Evolutionary conservation across 345 rosid genomes (phyloP).

Genomic region (Eutrema japonicum): DNA sequence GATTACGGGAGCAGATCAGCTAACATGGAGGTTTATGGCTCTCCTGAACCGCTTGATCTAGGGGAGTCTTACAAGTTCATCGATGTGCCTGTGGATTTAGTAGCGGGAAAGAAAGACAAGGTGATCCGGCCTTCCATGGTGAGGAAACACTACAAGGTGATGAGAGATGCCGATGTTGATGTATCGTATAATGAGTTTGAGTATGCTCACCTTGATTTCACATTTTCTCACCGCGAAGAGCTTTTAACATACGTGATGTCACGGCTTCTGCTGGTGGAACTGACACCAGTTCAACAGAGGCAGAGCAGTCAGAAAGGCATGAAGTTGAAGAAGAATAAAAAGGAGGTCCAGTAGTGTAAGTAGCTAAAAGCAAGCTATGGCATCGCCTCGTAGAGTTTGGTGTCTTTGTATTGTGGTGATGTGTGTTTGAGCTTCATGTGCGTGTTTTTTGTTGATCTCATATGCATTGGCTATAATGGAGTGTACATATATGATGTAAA

Average conservation of each 20-base stretch:
- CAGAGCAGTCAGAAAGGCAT: constrained; percentile 46
- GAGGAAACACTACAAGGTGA: constrained; percentile 69
- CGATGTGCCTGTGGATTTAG: constrained; percentile 80
- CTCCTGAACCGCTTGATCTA: constrained; percentile 85
- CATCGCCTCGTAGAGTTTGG: constrained; percentile 26
- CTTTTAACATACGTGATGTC: constrained; percentile 83
- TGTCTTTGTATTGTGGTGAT: constrained; percentile 30
- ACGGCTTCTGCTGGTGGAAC: constrained; percentile 64
- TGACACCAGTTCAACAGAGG: constrained; percentile 40
- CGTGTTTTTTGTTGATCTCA: constrained; percentile 18
- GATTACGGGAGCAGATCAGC: constrained; percentile 71
- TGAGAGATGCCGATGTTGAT: constrained; percentile 74
- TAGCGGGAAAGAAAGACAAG: constrained; percentile 84
- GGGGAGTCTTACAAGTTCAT: constrained; percentile 68
- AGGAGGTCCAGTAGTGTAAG: constrained; percentile 31
- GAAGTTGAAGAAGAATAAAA: constrained; percentile 54
- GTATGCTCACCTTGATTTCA: constrained; percentile 95
- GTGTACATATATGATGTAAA: constrained; percentile 34
- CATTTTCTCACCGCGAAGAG: constrained; percentile 88
- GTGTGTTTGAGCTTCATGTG: constrained; percentile 25
- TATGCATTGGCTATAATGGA: constrained; percentile 1
- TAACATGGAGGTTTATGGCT: constrained; percentile 74
- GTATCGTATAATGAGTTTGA: constrained; percentile 76
- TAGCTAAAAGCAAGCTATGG: constrained; percentile 23
- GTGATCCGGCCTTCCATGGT: constrained; percentile 87